Evolutionary conservation across 192 early-diverging fungal genomes (phyloP), one percentile per base, ranked within the genome.

Genomic region (Tieghemiomyces parasiticus): DNA sequence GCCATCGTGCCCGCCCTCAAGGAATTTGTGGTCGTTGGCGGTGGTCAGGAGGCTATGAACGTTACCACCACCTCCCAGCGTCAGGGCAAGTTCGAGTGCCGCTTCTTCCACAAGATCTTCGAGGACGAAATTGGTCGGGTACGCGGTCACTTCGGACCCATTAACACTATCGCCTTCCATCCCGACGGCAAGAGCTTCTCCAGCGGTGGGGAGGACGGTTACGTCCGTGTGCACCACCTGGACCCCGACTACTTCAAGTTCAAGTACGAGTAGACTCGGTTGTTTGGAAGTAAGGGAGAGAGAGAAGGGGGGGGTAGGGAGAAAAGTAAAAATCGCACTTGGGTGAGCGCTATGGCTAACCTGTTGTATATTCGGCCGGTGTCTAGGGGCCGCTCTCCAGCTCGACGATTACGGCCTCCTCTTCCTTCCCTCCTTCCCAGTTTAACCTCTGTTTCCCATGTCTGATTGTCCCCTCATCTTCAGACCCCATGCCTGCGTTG

Each of bases 131-230:
- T 96, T 51, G 93, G 93, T 54, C 85, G 93, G 64, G 88, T 93
- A 42, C 91, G 89, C 78, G 96, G 96, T 28, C 96, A 99, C 66
- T 99, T 99, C 71, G 96, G 96, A 65, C 96, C 96, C 42, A 97
- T 99, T 74, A 99, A 99, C 75, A 99, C 94, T 19, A 78, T 99
- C 56, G 93, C 96, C 4, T 89, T 96, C 59, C 91, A 95, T 71
- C 94, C 94, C 19, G 86, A 89, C 68, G 94, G 96, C 51, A 89
- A 78, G 66, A 82, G 86, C 66, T 97, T 91, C 78, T 87, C 96
- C 46, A 85, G 81, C 51, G 96, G 96, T 69, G 90, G 93, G 66
- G 96, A 99, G 71, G 96, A 99, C 72, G 96, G 96, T 72, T 96
- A 91, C 65, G 86, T 98, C 44, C 84, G 96, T 60, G 78, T 99